Percentiles rank a stretch among this genome's conserved stretches.
These are phyloP conservation scores for Astraeus odoratus DNA, from an alignment of 768 basidiomycete genomes.

Conservation along the genomic window DNA sequence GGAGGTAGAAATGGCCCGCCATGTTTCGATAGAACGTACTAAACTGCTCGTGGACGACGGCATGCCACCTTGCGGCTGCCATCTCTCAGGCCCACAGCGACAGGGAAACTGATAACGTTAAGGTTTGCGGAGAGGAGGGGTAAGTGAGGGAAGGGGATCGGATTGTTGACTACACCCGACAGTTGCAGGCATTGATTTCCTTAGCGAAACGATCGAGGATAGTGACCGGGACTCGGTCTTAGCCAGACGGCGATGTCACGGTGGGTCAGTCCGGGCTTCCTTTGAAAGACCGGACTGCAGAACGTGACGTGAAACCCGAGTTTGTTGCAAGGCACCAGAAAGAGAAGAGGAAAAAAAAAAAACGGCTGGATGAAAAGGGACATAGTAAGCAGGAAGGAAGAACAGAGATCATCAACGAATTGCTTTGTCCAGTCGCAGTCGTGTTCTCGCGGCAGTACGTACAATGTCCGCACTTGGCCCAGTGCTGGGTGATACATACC, in stretches of 20 bases:
- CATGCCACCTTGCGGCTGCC: background rate
- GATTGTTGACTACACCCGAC: background rate
- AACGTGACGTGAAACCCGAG: background rate
- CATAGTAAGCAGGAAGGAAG: background rate
- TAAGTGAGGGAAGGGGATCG: background rate
- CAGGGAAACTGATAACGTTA: background rate
- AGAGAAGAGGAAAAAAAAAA: background rate
- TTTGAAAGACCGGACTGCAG: background rate
- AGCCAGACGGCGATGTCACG: slow-evolving; percentile 1
- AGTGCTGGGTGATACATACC: no score
- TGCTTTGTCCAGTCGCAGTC: background rate
- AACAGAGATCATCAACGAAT: background rate
- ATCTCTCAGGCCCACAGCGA: background rate
- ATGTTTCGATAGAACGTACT: background rate
- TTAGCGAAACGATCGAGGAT: background rate
- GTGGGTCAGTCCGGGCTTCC: background rate
- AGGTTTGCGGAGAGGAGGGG: background rate
- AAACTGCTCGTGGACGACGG: background rate
- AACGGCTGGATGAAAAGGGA: background rate
- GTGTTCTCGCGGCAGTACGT: background rate
- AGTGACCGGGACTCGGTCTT: background rate
- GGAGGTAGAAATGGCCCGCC: background rate
- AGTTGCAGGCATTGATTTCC: background rate
- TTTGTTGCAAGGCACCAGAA: background rate
- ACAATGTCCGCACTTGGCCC: background rate